These are phyloP conservation scores for Xylona heveae DNA, from an alignment of 495 filamentous ascomycete species.

Conservation along the genomic window DNA sequence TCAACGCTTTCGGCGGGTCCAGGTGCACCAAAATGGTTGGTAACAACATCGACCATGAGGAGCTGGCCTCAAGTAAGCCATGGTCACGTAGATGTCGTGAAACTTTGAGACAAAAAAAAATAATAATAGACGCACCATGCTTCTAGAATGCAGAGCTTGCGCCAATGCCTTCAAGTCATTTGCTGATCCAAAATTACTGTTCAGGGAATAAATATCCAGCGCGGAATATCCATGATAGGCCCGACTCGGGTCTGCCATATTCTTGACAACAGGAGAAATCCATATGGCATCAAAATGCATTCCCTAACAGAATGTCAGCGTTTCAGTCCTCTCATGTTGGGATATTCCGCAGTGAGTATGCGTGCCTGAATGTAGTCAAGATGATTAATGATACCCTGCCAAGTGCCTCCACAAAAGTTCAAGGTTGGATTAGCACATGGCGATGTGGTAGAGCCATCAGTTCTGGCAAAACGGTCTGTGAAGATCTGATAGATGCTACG, in stretches of 20 bases:
- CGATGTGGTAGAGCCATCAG: conserved; percentile 38
- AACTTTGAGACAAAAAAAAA: too few species aligned
- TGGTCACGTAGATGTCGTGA: too few species aligned
- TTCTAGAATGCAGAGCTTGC: conserved; percentile 33
- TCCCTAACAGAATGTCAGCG: too few species aligned
- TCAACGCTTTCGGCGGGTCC: conserved; percentile 32
- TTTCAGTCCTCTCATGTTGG: too few species aligned
- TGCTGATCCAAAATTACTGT: conserved; percentile 43
- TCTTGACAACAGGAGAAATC: conserved; percentile 55
- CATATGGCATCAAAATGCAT: conserved; percentile 25
- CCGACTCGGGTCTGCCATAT: conserved; percentile 11
- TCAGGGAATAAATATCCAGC: conserved; percentile 39
- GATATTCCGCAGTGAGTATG: too few species aligned
- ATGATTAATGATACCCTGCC: conserved; percentile 46
- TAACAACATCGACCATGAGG: conserved; percentile 61
- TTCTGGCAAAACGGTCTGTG: conserved; percentile 53
- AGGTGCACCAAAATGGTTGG: conserved; percentile 54
- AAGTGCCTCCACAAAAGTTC: conserved; percentile 65
- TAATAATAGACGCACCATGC: too few species aligned
- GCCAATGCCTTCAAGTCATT: conserved; percentile 40
- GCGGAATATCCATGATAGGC: conserved; percentile 67
- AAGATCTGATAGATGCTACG: conserved; percentile 55
- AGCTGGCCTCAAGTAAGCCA: too few species aligned
- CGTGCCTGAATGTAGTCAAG: conserved; percentile 50
- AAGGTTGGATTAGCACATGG: conserved; percentile 28